Conservation (phyloP, 306 rosid genomes). For the Quercus variabilis region DNA sequence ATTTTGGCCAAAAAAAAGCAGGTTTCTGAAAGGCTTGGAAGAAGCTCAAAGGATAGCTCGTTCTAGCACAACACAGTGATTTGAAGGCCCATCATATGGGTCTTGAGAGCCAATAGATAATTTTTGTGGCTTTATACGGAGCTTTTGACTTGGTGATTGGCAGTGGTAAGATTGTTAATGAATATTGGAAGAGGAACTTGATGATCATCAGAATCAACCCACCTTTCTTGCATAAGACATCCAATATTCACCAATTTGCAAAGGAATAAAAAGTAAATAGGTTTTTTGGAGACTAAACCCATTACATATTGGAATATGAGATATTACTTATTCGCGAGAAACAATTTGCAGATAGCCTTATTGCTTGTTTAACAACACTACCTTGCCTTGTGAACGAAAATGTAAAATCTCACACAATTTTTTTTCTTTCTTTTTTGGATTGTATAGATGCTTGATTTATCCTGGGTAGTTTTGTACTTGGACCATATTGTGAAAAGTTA, state of each 20-base stretch:
- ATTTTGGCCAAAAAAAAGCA: conserved; percentile 33
- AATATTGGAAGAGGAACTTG: conserved; percentile 19
- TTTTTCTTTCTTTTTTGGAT: too few species aligned
- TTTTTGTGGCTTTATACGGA: conserved; percentile 12
- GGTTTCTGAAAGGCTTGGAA: conserved; percentile 93
- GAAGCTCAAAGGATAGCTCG: conserved; percentile 88
- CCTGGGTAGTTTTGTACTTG: too few species aligned
- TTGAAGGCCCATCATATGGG: conserved; percentile 38
- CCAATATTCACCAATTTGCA: too few species aligned
- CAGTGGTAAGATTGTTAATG: conserved; percentile 13
- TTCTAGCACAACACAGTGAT: conserved; percentile 43
- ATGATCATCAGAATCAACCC: conserved; percentile 24
- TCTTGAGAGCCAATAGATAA: conserved; percentile 5
- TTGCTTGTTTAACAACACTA: too few species aligned
- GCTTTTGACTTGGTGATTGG: conserved; percentile 1
- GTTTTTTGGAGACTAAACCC: background rate
- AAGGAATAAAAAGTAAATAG: conserved; percentile 7
- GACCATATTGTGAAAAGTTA: too few species aligned
- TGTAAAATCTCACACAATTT: too few species aligned
- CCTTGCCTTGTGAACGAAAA: too few species aligned
- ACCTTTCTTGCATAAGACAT: conserved; percentile 14
- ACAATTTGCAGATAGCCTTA: too few species aligned
- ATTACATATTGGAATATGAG: background rate
- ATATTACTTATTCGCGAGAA: too few species aligned
- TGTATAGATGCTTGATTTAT: too few species aligned